A percentile compares a stretch with the other conserved stretches of the same genome.
These are phyloP conservation scores for Naematelia encephala DNA, from an alignment of 768 basidiomycete genomes.

Conservation along the genomic window DNA sequence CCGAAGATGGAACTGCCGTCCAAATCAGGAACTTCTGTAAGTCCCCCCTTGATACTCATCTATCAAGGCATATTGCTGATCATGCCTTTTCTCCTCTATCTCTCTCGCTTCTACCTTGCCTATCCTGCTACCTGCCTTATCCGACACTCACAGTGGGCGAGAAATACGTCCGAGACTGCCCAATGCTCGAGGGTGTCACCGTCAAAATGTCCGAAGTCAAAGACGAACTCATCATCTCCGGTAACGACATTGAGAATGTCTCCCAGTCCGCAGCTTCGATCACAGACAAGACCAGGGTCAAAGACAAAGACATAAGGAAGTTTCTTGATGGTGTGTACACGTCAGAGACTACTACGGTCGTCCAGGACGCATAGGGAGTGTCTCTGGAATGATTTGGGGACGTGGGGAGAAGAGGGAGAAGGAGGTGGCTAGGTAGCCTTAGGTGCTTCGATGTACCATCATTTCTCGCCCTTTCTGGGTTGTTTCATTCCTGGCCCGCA, in stretches of 20 bases:
- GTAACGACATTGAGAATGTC: conserved; percentile 93
- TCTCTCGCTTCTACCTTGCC: not conserved
- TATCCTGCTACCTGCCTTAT: not conserved
- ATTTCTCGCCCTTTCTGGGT: no score
- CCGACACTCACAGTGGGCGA: conserved; percentile 43
- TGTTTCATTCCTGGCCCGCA: no score
- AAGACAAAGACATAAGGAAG: conserved; percentile 98
- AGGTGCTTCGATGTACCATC: no score
- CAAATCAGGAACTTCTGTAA: conserved; percentile 53
- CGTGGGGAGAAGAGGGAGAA: no score
- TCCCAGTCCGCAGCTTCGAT: conserved; percentile 98
- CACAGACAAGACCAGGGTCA: conserved; percentile 91
- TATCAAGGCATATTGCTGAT: not conserved
- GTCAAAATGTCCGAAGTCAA: conserved; percentile 46
- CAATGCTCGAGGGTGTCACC: conserved; percentile 77
- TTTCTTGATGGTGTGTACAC: conserved; percentile 62
- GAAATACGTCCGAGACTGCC: conserved; percentile 85
- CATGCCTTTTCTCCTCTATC: not conserved
- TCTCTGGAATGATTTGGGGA: no score
- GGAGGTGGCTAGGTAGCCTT: no score
- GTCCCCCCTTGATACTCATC: conserved; percentile 8
- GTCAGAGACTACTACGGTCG: conserved; percentile 47
- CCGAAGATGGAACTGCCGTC: conserved; percentile 45
- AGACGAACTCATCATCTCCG: conserved; percentile 70
- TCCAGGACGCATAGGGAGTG: conserved; percentile 23